phyloP scores from a whole-genome alignment of 2,329 filamentous ascomycete species.

The Chrysoporthe cubensis region DNA sequence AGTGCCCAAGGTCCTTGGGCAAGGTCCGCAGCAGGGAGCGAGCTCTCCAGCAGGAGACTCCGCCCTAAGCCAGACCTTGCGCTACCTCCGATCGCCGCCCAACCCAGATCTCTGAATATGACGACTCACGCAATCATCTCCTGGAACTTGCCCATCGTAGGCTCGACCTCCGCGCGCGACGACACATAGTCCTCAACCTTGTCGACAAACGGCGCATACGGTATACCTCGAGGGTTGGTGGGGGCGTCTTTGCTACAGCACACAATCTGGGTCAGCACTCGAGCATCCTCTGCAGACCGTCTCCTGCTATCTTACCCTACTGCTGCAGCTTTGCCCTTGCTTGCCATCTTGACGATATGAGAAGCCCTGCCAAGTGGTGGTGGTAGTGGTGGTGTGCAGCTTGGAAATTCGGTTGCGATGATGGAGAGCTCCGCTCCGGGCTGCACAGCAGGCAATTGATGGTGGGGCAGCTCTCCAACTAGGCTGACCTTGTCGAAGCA shows the following conservation, averaged over 20 bases:
- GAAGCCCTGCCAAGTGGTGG: background rate
- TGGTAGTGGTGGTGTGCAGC: background rate
- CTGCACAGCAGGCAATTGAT: background rate
- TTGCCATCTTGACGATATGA: constrained; percentile 41
- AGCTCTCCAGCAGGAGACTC: background rate
- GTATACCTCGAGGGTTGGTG: constrained; percentile 83
- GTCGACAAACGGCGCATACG: constrained; percentile 83
- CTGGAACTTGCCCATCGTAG: constrained; percentile 80
- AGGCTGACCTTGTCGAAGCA: background rate
- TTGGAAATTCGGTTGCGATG: constrained; percentile 6
- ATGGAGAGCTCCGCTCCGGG: background rate
- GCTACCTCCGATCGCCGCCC: background rate
- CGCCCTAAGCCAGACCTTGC: background rate
- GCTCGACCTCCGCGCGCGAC: constrained; percentile 77
- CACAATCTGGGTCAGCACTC: constrained; percentile 10
- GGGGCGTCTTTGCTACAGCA: constrained; percentile 53
- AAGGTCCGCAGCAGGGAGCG: background rate
- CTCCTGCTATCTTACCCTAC: constrained; percentile 38
- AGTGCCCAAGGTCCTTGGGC: background rate
- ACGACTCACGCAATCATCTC: constrained; percentile 85
- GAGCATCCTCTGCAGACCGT: background rate
- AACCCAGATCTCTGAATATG: background rate
- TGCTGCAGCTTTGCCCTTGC: constrained; percentile 44
- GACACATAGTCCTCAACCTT: constrained; percentile 87
- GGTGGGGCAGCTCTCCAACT: constrained; percentile 12